Conservation (phyloP, 345 rosid genomes). For the Syzygium oleosum region DNA sequence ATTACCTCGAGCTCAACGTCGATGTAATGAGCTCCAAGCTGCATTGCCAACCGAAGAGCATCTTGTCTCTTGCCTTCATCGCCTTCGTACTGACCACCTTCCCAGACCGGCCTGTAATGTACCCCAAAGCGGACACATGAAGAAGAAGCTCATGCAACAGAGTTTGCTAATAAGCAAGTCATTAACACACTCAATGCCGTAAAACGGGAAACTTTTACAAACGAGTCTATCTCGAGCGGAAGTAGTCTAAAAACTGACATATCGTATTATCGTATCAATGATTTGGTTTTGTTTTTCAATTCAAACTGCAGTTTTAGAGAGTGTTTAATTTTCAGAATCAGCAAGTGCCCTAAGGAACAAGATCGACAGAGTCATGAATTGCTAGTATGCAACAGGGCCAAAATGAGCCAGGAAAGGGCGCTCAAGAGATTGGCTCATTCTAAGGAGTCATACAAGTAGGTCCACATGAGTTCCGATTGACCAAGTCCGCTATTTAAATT, state of each 20-base stretch:
- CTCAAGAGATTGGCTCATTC: neutral
- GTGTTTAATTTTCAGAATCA: neutral
- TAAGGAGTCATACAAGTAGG: too few relatives aligned
- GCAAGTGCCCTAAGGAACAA: neutral
- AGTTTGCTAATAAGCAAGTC: neutral
- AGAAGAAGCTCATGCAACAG: neutral
- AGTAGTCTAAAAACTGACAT: neutral
- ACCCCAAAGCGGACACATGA: neutral
- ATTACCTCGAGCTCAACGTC: slow-evolving; percentile 20
- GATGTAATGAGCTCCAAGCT: slow-evolving; percentile 27
- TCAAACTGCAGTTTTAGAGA: neutral
- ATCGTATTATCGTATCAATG: neutral
- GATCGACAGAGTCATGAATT: neutral
- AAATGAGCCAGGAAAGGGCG: neutral
- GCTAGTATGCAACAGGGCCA: neutral
- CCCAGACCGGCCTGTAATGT: slow-evolving; percentile 27
- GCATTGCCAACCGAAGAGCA: slow-evolving; percentile 30
- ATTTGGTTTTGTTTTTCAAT: neutral
- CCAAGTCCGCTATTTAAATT: neutral
- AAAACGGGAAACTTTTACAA: neutral
- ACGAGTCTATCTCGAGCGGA: neutral
- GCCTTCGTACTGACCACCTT: slow-evolving; percentile 37
- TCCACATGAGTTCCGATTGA: neutral
- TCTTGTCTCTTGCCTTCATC: slow-evolving; percentile 33
- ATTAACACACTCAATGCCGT: neutral